Percentiles rank a stretch among this genome's conserved stretches.
These are phyloP conservation scores for Raddia distichophylla DNA, from an alignment of 176 grass and related monocot genomes.

Conservation along the genomic window DNA sequence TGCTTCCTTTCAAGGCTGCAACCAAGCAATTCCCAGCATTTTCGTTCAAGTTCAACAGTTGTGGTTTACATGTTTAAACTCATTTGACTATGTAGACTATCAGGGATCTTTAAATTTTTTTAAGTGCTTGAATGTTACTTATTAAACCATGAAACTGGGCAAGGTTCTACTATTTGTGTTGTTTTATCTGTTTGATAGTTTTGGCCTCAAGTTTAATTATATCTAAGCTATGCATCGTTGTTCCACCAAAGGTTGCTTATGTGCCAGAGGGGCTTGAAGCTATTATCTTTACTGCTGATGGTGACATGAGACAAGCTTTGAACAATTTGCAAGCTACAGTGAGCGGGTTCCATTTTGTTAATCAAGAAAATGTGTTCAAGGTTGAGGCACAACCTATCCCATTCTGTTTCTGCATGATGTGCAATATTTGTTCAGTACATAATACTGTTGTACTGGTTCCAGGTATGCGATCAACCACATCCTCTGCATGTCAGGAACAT, in stretches of 20 bases:
- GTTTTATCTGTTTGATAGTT: not conserved
- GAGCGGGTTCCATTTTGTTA: conserved; percentile 90
- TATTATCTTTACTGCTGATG: conserved; percentile 98
- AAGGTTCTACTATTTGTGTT: not conserved
- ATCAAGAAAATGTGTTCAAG: conserved; percentile 98
- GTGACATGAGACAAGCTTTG: conserved; percentile 97
- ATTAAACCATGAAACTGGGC: not conserved
- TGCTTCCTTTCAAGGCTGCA: conserved; percentile 2
- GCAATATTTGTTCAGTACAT: conserved; percentile 12
- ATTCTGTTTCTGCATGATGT: not conserved
- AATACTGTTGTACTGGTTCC: conserved; percentile 7
- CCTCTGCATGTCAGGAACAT: conserved; percentile 93
- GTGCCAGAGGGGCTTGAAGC: conserved; percentile 93
- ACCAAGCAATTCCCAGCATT: not conserved
- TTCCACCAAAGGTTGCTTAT: conserved; percentile 74
- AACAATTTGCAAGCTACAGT: conserved; percentile 96
- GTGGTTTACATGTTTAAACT: not conserved
- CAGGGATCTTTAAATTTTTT: not conserved
- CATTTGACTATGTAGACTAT: conserved; percentile 17
- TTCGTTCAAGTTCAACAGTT: not conserved
- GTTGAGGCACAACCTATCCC: conserved; percentile 27
- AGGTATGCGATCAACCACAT: conserved; percentile 97
- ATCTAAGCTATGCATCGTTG: conserved; percentile 24
- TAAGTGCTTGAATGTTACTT: not conserved
- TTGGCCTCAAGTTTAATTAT: not conserved